phyloP scores from a whole-genome alignment of 768 basidiomycete genomes.

The Pisolithus microcarpus region DNA sequence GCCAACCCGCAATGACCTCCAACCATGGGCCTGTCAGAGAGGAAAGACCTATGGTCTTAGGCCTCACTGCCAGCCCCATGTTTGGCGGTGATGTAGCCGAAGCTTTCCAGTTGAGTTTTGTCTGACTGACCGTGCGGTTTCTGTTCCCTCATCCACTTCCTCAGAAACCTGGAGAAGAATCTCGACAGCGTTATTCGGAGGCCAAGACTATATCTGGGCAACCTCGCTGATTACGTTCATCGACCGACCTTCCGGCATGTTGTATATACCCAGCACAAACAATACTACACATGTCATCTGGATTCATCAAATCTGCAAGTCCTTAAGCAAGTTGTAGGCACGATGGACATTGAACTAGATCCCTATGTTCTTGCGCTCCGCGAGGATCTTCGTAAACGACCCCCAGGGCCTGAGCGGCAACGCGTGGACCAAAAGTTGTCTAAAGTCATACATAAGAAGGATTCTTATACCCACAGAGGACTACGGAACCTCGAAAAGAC shows the following conservation, averaged over 20 bases:
- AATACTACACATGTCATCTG: slow-evolving; percentile 23
- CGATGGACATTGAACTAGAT: slow-evolving; percentile 59
- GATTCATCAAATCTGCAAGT: slow-evolving; percentile 47
- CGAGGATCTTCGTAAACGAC: slow-evolving; percentile 33
- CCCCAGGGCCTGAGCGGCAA: slow-evolving; percentile 34
- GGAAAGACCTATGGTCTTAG: slow-evolving; percentile 58
- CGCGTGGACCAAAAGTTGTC: slow-evolving; percentile 63
- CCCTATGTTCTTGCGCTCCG: slow-evolving; percentile 54
- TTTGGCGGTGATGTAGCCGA: slow-evolving; percentile 62
- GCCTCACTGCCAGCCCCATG: slow-evolving; percentile 80
- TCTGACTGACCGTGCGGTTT: not conserved
- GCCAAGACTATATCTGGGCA: slow-evolving; percentile 46
- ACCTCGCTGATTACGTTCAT: slow-evolving; percentile 55
- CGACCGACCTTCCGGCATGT: slow-evolving; percentile 58
- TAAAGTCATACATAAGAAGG: slow-evolving; percentile 46
- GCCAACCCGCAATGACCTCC: slow-evolving; percentile 12
- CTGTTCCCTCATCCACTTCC: not conserved
- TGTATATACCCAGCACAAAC: slow-evolving; percentile 34
- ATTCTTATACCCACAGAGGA: slow-evolving; percentile 61
- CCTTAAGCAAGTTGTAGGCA: slow-evolving; percentile 35
- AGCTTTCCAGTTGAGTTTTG: slow-evolving; percentile 49
- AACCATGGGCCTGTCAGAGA: slow-evolving; percentile 21
- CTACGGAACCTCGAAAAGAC: slow-evolving; percentile 52
- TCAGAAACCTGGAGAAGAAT: slow-evolving; percentile 59
- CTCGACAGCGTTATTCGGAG: slow-evolving; percentile 61